Percentiles rank a stretch among this genome's conserved stretches.
Evolutionary conservation across 2,329 filamentous ascomycete genomes (phyloP).

Genomic region (Phaeosphaeria sp.): DNA sequence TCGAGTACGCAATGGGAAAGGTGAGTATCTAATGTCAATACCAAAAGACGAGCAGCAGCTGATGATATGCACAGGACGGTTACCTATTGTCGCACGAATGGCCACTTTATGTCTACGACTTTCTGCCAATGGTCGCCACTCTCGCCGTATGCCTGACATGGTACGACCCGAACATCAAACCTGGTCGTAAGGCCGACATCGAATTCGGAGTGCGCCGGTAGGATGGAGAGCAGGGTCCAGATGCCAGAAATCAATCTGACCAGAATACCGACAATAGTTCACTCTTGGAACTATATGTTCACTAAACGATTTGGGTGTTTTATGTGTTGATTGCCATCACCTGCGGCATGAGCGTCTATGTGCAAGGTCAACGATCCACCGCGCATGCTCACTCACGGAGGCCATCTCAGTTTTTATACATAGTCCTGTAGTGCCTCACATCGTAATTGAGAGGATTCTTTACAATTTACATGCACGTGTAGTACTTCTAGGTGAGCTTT

Average conservation of each 20-base stretch:
- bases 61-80: slow-evolving; percentile 21
- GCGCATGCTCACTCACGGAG: too few species aligned
- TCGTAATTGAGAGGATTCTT: too few species aligned
- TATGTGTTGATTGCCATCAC: not conserved
- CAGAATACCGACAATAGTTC: slow-evolving; percentile 7
- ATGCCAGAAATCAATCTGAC: not conserved
- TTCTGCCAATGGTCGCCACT: slow-evolving; percentile 33
- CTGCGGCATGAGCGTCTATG: too few species aligned
- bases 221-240: slow-evolving; percentile 3
- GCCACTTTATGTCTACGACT: slow-evolving; percentile 38
- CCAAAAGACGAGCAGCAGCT: slow-evolving; percentile 5
- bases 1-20: slow-evolving; percentile 54
- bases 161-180: slow-evolving; percentile 37
- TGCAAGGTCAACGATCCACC: too few species aligned
- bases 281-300: slow-evolving; percentile 13
- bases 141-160: slow-evolving; percentile 31
- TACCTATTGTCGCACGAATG: slow-evolving; percentile 36
- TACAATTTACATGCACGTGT: too few species aligned
- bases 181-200: slow-evolving; percentile 22
- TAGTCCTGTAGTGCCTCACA: too few species aligned
- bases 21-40: slow-evolving; percentile 8
- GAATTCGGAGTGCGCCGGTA: slow-evolving; percentile 24
- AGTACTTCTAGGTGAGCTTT: too few species aligned
- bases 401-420: too few species aligned
- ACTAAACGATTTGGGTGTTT: not conserved